Evolutionary conservation across 441 rosid genomes (phyloP).

Genomic region (Populus trichocarpa): DNA sequence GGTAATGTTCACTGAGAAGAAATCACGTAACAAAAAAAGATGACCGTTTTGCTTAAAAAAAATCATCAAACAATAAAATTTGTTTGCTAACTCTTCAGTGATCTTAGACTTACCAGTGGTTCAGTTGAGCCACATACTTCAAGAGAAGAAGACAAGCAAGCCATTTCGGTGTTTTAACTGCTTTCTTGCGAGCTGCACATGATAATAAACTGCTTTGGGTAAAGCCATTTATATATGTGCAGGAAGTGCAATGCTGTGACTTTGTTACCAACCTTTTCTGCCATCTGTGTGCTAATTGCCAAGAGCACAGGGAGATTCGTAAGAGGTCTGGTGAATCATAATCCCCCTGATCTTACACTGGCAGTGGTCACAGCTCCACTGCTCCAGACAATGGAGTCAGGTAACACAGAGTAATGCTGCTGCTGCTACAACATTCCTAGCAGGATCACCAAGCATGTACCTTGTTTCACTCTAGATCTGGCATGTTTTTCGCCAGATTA

Average conservation of each 20-base stretch:
- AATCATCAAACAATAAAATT: too few relatives aligned
- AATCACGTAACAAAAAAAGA: too few relatives aligned
- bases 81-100: too few relatives aligned
- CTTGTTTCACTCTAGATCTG: neutral
- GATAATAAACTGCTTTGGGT: too few relatives aligned
- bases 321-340: slow-evolving; percentile 40
- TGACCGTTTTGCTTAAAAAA: too few relatives aligned
- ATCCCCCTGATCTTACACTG: slow-evolving; percentile 34
- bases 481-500: neutral
- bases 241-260: slow-evolving; percentile 94
- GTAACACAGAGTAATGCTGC: slow-evolving; percentile 9
- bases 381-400: slow-evolving; percentile 63
- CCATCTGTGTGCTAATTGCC: slow-evolving; percentile 73
- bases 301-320: slow-evolving; percentile 29
- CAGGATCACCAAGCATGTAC: neutral
- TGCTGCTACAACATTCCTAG: neutral
- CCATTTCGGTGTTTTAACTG: too few relatives aligned
- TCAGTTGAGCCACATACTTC: too few relatives aligned
- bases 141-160: too few relatives aligned
- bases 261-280: slow-evolving; percentile 74
- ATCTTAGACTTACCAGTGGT: too few relatives aligned
- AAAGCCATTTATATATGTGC: slow-evolving; percentile 14
- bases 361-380: slow-evolving; percentile 58
- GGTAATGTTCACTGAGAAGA: too few relatives aligned
- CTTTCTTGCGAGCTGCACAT: too few relatives aligned